Percentiles rank a stretch among this genome's conserved stretches.
Conservation (phyloP, 2,329 filamentous ascomycete species). For the Aspergillus transmontanensis region DNA sequence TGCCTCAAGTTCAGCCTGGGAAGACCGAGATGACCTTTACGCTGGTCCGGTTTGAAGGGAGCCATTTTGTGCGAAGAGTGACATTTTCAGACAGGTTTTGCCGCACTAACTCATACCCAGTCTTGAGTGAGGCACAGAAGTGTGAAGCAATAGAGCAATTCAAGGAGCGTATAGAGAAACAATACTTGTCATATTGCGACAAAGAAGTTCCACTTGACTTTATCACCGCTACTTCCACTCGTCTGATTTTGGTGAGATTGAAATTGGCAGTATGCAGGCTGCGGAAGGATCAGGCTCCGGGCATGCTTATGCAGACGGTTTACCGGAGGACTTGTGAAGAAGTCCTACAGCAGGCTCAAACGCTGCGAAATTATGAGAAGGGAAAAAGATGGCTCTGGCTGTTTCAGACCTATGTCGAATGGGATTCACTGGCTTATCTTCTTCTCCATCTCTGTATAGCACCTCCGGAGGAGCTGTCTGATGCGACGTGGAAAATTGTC, state of each 20-base stretch:
- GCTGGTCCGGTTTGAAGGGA: conserved; percentile 23
- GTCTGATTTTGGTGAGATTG: conserved; percentile 18
- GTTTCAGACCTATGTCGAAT: conserved; percentile 25
- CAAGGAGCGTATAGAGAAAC: conserved; percentile 13
- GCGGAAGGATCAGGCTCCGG: not conserved
- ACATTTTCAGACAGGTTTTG: conserved; percentile 25
- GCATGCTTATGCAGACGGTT: conserved; percentile 4
- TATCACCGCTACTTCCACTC: conserved; percentile 14
- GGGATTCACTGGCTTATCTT: conserved; percentile 22
- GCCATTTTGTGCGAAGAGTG: conserved; percentile 22
- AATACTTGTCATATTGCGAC: conserved; percentile 22
- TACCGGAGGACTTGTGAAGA: conserved; percentile 17
- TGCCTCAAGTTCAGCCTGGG: not conserved
- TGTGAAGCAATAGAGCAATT: conserved; percentile 20
- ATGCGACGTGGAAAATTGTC: conserved; percentile 12
- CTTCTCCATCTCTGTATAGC: conserved; percentile 14
- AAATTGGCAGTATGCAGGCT: conserved; percentile 18
- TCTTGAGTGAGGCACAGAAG: conserved; percentile 17
- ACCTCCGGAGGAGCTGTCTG: not conserved
- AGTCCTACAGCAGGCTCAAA: conserved; percentile 19
- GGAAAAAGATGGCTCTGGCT: conserved; percentile 23
- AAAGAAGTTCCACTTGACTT: conserved; percentile 17
- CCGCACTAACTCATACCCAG: conserved; percentile 19
- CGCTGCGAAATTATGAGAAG: conserved; percentile 17
- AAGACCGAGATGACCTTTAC: conserved; percentile 30